phyloP scores from a whole-genome alignment of 352 stramenopile species.

The Pythium aphanidermatum region DNA sequence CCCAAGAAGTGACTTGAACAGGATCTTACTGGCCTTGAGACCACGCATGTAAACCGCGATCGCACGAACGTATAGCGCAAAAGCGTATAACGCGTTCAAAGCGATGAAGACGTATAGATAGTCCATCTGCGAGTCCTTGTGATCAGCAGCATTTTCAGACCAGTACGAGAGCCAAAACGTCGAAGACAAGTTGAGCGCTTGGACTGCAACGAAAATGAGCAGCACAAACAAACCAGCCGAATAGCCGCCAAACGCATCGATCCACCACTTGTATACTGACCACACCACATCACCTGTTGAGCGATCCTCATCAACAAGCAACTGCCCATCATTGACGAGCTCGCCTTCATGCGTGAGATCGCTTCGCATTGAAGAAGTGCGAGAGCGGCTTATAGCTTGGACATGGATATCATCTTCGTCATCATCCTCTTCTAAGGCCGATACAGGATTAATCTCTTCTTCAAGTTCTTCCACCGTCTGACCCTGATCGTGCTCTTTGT shows the following conservation, averaged over 20 bases:
- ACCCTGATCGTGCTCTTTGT: slow-evolving; percentile 47
- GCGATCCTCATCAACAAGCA: slow-evolving; percentile 70
- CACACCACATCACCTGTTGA: slow-evolving; percentile 50
- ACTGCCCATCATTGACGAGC: slow-evolving; percentile 23
- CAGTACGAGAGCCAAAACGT: slow-evolving; percentile 92
- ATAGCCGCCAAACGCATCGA: slow-evolving; percentile 56
- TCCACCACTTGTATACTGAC: slow-evolving; percentile 60
- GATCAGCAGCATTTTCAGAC: slow-evolving; percentile 43
- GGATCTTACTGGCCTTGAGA: slow-evolving; percentile 41
- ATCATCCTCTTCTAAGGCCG: slow-evolving; percentile 14
- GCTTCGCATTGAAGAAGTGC: slow-evolving; percentile 44
- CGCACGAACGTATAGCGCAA: slow-evolving; percentile 60
- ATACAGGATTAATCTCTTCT: slow-evolving; percentile 17
- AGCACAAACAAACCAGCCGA: slow-evolving; percentile 37
- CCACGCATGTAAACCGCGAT: slow-evolving; percentile 50
- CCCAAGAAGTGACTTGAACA: slow-evolving; percentile 76
- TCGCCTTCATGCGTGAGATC: slow-evolving; percentile 40
- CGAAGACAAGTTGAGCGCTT: slow-evolving; percentile 50
- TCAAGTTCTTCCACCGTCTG: slow-evolving; percentile 34
- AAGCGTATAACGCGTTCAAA: slow-evolving; percentile 51
- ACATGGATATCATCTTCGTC: slow-evolving; percentile 37
- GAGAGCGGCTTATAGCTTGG: slow-evolving; percentile 29
- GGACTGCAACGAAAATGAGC: slow-evolving; percentile 35
- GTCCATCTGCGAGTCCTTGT: slow-evolving; percentile 50
- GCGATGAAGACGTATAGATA: slow-evolving; percentile 84